phyloP scores from a whole-genome alignment of 768 basidiomycete species.

The Coprinellus micaceus region DNA sequence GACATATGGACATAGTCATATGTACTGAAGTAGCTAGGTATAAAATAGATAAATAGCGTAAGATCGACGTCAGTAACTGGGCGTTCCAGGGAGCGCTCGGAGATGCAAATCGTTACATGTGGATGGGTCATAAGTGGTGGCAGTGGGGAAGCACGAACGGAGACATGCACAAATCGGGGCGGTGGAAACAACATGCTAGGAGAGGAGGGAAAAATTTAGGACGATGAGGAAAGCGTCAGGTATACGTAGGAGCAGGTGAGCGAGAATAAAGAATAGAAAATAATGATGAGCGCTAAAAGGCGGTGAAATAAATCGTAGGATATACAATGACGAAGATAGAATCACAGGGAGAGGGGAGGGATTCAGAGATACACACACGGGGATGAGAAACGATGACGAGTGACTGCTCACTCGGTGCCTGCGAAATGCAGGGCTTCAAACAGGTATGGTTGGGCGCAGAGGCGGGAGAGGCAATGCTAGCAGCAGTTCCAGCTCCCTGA shows the following conservation, averaged over 20 bases:
- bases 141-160: conserved; percentile 19
- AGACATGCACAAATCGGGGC: conserved; percentile 7
- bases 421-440: conserved; percentile 4
- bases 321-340: conserved; percentile 8
- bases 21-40: conserved; percentile 1
- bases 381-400: not conserved
- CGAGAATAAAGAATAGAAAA: conserved; percentile 1
- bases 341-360: conserved; percentile 7
- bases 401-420: not conserved
- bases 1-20: not conserved
- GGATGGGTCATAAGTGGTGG: conserved; percentile 13
- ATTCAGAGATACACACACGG: conserved; percentile 9
- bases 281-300: conserved; percentile 6
- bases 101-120: conserved; percentile 16
- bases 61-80: not conserved
- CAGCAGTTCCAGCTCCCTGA: conserved; percentile 70
- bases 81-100: conserved; percentile 1
- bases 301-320: conserved; percentile 7
- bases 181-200: not conserved
- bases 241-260: not conserved
- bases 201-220: conserved; percentile 1
- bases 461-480: conserved; percentile 31
- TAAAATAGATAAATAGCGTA: not conserved
- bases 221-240: not conserved
- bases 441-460: too few relatives aligned